Conservation (phyloP, 805 yeast species). For the Cyberlindnera mycetangii region DNA sequence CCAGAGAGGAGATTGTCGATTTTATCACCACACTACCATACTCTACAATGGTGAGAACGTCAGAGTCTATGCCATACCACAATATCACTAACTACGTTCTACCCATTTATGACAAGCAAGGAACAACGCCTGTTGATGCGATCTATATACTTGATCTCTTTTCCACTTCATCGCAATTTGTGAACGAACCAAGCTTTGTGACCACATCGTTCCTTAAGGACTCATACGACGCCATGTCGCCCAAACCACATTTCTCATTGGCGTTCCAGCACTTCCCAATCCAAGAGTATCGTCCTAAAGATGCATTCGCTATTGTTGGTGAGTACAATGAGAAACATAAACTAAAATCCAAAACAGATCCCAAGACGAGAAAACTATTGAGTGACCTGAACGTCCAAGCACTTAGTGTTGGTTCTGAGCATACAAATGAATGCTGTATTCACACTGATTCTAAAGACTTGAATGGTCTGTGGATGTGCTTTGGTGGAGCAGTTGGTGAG, state of each 20-base stretch:
- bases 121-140: constrained; percentile 30
- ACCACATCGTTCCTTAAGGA: constrained; percentile 32
- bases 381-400: constrained; percentile 47
- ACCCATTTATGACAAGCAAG: constrained; percentile 34
- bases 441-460: constrained; percentile 28
- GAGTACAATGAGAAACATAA: constrained; percentile 37
- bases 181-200: constrained; percentile 17
- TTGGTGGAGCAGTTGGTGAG: constrained; percentile 65
- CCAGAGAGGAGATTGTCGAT: constrained; percentile 42
- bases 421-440: constrained; percentile 63
- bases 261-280: constrained; percentile 69
- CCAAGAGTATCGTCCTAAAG: constrained; percentile 49
- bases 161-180: constrained; percentile 32
- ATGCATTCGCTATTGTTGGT: constrained; percentile 37
- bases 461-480: constrained; percentile 55
- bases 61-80: constrained; percentile 31
- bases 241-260: constrained; percentile 40
- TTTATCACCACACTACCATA: constrained; percentile 47
- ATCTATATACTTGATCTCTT: constrained; percentile 56
- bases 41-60: constrained; percentile 32
- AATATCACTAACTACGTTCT: constrained; percentile 46
- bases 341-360: constrained; percentile 31
- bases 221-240: constrained; percentile 23
- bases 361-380: constrained; percentile 43
- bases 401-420: constrained; percentile 66